Conservation (phyloP, 2,329 filamentous ascomycete genomes). For the Ceratocystis papillata region DNA sequence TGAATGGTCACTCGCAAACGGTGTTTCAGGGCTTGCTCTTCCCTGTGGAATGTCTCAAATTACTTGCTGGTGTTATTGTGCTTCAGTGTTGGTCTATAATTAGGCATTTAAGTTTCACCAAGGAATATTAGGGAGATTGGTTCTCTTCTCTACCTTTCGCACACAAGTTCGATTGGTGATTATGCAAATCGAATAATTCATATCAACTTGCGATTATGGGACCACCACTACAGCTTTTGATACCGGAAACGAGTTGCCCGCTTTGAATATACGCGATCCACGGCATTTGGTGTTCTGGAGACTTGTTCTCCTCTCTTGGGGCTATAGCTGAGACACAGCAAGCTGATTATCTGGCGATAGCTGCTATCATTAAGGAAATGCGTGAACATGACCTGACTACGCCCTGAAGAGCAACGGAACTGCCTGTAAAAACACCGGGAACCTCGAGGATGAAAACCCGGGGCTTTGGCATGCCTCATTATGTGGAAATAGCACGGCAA, state of each 20-base stretch:
- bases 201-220: no score
- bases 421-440: not conserved
- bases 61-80: not conserved
- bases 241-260: no score
- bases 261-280: not conserved
- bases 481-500: no score
- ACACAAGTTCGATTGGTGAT: not conserved
- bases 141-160: not conserved
- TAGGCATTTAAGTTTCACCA: not conserved
- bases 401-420: not conserved
- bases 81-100: slow-evolving; percentile 5
- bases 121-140: not conserved
- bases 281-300: not conserved
- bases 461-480: no score
- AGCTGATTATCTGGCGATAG: not conserved
- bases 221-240: no score
- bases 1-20: not conserved
- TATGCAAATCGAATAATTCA: not conserved
- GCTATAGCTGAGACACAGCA: not conserved
- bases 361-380: not conserved
- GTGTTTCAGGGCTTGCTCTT: not conserved
- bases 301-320: not conserved
- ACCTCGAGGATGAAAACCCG: no score
- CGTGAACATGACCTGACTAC: not conserved
- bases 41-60: slow-evolving; percentile 8